phyloP scores from a whole-genome alignment of 1,139 yeast species.

The Hyphopichia khmerensis region DNA sequence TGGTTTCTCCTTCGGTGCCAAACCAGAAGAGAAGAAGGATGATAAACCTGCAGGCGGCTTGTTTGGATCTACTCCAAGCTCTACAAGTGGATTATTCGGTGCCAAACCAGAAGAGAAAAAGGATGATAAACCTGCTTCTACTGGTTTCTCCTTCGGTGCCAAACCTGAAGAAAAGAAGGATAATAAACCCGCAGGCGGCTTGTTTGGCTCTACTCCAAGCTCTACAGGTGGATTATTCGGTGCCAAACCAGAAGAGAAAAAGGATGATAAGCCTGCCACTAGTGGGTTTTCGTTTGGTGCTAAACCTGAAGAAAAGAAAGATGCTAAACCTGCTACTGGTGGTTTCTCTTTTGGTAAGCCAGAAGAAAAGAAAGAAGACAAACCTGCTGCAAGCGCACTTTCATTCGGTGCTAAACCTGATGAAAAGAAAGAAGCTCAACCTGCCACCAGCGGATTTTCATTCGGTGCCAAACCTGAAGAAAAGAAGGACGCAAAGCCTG shows the following conservation, averaged over 20 bases:
- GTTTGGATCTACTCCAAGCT: no score
- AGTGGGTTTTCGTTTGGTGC: slow-evolving; percentile 18
- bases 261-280: slow-evolving; percentile 13
- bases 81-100: slow-evolving; percentile 18
- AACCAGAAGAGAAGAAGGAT: slow-evolving; percentile 11
- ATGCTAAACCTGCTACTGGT: slow-evolving; percentile 6
- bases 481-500: slow-evolving; percentile 15
- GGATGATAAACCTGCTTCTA: slow-evolving; percentile 14
- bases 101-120: slow-evolving; percentile 18
- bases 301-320: no score
- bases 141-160: slow-evolving; percentile 8
- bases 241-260: slow-evolving; percentile 16
- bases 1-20: slow-evolving; percentile 8
- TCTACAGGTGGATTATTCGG: slow-evolving; percentile 19
- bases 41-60: slow-evolving; percentile 15
- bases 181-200: slow-evolving; percentile 4
- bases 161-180: slow-evolving; percentile 14
- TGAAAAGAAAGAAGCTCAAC: slow-evolving; percentile 4
- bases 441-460: slow-evolving; percentile 13
- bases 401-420: no score
- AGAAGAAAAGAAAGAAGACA: no score
- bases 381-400: no score
- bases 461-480: slow-evolving; percentile 24
- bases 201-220: no score
- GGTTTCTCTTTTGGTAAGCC: no score